Conservation (phyloP, 1,139 yeast species). For the Kluyveromyces sp. region DNA sequence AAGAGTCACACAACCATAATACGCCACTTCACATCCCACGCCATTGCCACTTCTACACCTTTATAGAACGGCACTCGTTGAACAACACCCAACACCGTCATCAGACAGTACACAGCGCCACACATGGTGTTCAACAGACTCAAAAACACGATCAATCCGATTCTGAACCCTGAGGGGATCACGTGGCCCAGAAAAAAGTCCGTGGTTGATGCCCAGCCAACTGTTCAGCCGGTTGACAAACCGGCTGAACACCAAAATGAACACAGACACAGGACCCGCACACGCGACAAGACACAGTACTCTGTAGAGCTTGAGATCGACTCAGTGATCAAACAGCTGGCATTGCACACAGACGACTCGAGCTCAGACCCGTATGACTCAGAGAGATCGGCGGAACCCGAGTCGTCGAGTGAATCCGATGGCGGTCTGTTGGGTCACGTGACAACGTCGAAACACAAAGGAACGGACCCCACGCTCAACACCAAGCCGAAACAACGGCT, state of each 20-base stretch:
- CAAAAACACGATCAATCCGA: constrained; percentile 7
- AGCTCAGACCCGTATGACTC: too few relatives aligned
- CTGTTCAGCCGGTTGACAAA: background rate
- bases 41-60: too few relatives aligned
- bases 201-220: background rate
- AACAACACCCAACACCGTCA: too few relatives aligned
- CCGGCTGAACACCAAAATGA: too few relatives aligned
- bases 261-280: too few relatives aligned
- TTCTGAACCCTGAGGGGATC: constrained; percentile 11
- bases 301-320: background rate
- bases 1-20: too few relatives aligned
- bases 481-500: too few relatives aligned
- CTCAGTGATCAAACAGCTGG: background rate
- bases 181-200: constrained; percentile 3
- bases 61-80: too few relatives aligned
- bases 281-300: background rate
- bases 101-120: background rate
- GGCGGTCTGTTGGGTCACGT: background rate
- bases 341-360: too few relatives aligned
- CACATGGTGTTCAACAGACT: constrained; percentile 1
- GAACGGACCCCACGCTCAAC: background rate
- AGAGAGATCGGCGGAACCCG: too few relatives aligned
- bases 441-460: too few relatives aligned
- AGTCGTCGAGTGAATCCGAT: background rate
- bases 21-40: background rate